Conservation (phyloP, 208 protist species). For the Trypanosoma melophagium region DNA sequence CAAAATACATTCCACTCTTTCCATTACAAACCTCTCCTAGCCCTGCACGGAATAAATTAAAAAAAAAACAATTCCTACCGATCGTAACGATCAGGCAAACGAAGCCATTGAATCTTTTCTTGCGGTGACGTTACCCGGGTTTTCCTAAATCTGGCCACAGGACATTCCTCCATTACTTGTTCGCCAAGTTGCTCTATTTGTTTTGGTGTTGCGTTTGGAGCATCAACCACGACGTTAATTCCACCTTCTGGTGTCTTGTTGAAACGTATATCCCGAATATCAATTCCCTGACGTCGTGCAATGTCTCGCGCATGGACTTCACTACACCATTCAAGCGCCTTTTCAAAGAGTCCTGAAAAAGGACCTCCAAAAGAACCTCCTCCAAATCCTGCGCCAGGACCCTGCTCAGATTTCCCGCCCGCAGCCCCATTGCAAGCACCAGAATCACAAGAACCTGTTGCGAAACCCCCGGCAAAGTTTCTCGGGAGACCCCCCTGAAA, state of each 20-base stretch:
- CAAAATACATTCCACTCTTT: neutral
- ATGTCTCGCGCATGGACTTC: conserved; percentile 77
- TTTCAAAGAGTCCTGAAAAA: conserved; percentile 70
- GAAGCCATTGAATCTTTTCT: conserved; percentile 80
- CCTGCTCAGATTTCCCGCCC: neutral
- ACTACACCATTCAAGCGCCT: conserved; percentile 88
- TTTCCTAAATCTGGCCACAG: conserved; percentile 84
- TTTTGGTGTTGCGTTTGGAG: conserved; percentile 71
- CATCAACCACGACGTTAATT: conserved; percentile 81
- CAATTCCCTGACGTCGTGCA: conserved; percentile 66
- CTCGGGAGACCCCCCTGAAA: conserved; percentile 2
- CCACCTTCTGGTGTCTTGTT: conserved; percentile 70
- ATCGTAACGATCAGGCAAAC: conserved; percentile 68
- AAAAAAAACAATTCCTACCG: conserved; percentile 27
- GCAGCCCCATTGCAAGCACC: neutral
- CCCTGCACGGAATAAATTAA: neutral
- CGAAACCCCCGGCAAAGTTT: neutral
- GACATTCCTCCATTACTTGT: conserved; percentile 85
- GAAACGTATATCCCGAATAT: conserved; percentile 78
- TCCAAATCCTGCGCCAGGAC: neutral
- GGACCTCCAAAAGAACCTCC: conserved; percentile 36
- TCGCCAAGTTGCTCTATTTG: conserved; percentile 88
- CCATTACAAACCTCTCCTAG: neutral
- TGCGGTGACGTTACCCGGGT: conserved; percentile 58
- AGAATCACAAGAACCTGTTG: neutral